Evolutionary conservation across 148 eudicot genomes (phyloP), one percentile per base, ranked within the genome.

Genomic region (Spergularia bocconei): DNA sequence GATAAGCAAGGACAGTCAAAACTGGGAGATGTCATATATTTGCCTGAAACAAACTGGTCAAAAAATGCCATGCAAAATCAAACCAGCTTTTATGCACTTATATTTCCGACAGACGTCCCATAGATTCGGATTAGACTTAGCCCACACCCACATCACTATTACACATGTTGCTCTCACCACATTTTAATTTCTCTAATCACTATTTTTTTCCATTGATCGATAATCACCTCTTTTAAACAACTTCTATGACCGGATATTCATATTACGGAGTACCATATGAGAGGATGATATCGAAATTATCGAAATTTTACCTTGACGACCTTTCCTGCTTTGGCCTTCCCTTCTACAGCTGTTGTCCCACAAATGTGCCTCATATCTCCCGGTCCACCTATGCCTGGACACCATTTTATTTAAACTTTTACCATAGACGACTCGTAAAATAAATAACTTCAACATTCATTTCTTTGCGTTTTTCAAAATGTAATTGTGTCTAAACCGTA

Each of bases 311-410:
- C 96, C 96, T 89, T 91, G 96, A 48, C 96, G 84, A 48, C 96
- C 96, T 85, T 91, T 91, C 80, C 96, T 75, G 63, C 91, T 87
- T 82, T 91, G 96, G 63, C 96, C 96, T 83, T 91, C 92, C 69
- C 96, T 88, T 79, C 92, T 84, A 81, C 96, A 91, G 68, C 86
- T 88, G 61, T 88, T 91, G 66, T 91, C 96, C 96, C 96, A 91
- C 66, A 91, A 70, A 86, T 91, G 96, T 38, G 96, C 96, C 83
- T 91, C 96, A 69, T 88, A 91, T 85, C 96, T 83, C n/a, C 79
- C 79, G 12, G 79, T 80, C 79, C 79, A 80, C 51, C 83, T 75
- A 75, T 75, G 79, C 67, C 83, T 75, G 36, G 0, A 39, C 4
- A 39, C n/a, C 41, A 0, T 8, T 4, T 38, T 29, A 7, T 15